phyloP scores from a whole-genome alignment of 257 asterid genomes.

The Linaria vulgaris region DNA sequence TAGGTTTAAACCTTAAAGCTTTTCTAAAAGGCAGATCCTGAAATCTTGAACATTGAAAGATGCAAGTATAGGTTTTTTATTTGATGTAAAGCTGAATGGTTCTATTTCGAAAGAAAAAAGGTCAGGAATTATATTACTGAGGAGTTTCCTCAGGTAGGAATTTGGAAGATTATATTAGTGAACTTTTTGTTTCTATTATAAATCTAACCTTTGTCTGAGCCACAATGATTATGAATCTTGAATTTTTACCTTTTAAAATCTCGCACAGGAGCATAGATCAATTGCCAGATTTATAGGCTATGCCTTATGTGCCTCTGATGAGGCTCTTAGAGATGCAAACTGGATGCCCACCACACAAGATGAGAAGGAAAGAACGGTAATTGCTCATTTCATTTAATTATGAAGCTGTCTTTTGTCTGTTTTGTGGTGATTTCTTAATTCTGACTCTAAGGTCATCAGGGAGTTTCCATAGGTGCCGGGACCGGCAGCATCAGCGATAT shows the following conservation, averaged over 20 bases:
- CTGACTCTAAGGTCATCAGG: constrained; percentile 56
- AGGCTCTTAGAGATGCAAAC: constrained; percentile 92
- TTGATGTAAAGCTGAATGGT: background rate
- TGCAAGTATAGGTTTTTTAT: background rate
- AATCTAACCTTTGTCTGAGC: too few relatives aligned
- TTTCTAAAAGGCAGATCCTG: constrained; percentile 1
- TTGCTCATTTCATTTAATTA: constrained; percentile 22
- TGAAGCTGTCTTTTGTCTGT: constrained; percentile 13
- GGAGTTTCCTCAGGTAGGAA: background rate
- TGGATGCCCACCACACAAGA: constrained; percentile 70
- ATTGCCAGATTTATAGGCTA: constrained; percentile 86
- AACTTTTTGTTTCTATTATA: background rate
- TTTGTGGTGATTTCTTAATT: constrained; percentile 25
- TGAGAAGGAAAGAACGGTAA: constrained; percentile 91
- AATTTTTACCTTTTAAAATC: constrained; percentile 18
- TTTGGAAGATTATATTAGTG: background rate
- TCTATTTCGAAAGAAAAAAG: background rate
- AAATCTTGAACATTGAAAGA: background rate
- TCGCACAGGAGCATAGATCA: constrained; percentile 78
- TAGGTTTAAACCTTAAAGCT: constrained; percentile 12
- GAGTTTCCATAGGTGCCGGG: constrained; percentile 99
- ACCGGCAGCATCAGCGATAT: constrained; percentile 89
- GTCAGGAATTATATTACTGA: background rate
- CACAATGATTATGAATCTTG: constrained; percentile 23
- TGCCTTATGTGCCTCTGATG: constrained; percentile 92